Evolutionary conservation across 495 filamentous ascomycete genomes (phyloP), one percentile per base, ranked within the genome.

Genomic region (Neurospora sp.): DNA sequence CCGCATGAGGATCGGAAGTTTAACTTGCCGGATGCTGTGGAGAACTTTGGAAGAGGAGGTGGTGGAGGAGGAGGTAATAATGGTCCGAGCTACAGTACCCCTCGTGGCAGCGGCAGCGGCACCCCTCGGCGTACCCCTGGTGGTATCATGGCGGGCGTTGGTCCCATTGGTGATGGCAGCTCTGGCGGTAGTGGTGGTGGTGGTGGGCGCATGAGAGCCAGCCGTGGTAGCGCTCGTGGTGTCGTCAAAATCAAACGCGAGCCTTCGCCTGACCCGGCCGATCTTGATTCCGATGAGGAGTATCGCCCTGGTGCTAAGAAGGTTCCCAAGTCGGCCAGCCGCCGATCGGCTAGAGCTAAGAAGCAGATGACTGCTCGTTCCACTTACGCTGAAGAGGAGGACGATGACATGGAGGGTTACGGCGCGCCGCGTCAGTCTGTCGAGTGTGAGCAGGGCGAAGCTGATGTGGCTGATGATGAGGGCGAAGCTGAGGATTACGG

Each of bases 1-100:
- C 37, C 73, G 2, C 31, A 76, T 18, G 76, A 78, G 2, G 79
- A 83, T 66, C 75, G 42, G 12, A 79, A 77, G 72, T 75, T 76
- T 42, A 79, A 75, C 54, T 39, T 77, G 4, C 76, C 78, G 8
- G 78, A 79, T 66, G 76, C 77, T 18, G 72, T 72, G 40, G 74
- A 75, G 49, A 70, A 66, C n/a, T 38, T 60, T 27, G 60, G 27
- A 2, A 37, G 31, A 20, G 70, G 54, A 8, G 54, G 54, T 0
- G 54, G 54, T 0, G 46, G 42, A 8, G 54, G 54, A 2, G 54
- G 54, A 0, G 46, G 42, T n/a, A n/a, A 46, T n/a, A n/a, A 46
- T n/a, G 20, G 40, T 41, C 14, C 14, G 40, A 41, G 10, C 20
- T 20, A n/a, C 4, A 8, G 46, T 54, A 66, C 54, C 27, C 54